phyloP scores from a whole-genome alignment of 306 rosid genomes.

The Inga laurina region DNA sequence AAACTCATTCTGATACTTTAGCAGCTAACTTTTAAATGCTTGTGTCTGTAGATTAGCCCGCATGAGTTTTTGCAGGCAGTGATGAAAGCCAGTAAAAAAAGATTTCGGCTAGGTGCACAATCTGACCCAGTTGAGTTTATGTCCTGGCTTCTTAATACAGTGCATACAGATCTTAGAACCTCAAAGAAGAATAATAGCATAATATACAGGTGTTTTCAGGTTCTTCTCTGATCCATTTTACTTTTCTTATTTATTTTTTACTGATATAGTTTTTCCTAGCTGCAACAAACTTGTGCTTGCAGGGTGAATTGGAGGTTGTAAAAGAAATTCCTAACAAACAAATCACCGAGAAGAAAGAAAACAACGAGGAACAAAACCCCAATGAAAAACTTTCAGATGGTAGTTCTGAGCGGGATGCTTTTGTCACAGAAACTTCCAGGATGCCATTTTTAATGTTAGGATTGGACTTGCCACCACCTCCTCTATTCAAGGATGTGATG shows the following conservation, averaged over 20 bases:
- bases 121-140: slow-evolving; percentile 97
- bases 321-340: slow-evolving; percentile 76
- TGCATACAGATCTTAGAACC: slow-evolving; percentile 72
- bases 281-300: slow-evolving; percentile 26
- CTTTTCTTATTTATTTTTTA: slow-evolving; percentile 25
- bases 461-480: slow-evolving; percentile 97
- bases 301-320: slow-evolving; percentile 98
- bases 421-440: slow-evolving; percentile 59
- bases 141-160: slow-evolving; percentile 93
- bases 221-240: slow-evolving; percentile 27
- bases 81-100: slow-evolving; percentile 95
- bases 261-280: slow-evolving; percentile 26
- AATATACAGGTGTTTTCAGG: slow-evolving; percentile 92
- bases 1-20: slow-evolving; percentile 7
- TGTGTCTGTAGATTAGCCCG: slow-evolving; percentile 80
- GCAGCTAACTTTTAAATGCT: slow-evolving; percentile 21
- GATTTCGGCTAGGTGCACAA: slow-evolving; percentile 83
- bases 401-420: slow-evolving; percentile 45
- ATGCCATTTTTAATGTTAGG: slow-evolving; percentile 98
- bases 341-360: slow-evolving; percentile 62
- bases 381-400: slow-evolving; percentile 47
- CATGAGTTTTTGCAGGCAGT: slow-evolving; percentile 97
- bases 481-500: slow-evolving; percentile 96
- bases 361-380: slow-evolving; percentile 45
- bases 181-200: slow-evolving; percentile 86